Conservation (phyloP, 441 rosid species). For the Erysimum cheiri region DNA sequence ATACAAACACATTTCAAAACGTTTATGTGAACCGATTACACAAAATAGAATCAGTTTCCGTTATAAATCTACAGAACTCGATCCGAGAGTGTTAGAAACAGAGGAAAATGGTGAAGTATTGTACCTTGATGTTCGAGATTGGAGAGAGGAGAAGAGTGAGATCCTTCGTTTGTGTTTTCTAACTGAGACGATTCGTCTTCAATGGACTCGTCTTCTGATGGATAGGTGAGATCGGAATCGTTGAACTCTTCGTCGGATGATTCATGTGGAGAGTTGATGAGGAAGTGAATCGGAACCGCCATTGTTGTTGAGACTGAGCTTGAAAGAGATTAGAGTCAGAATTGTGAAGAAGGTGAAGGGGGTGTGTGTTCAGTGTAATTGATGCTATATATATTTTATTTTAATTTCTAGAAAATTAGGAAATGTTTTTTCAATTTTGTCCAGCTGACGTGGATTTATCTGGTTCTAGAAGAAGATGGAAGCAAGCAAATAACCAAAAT, state of each 20-base stretch:
- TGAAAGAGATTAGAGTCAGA: too few species aligned
- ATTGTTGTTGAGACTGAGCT: neutral
- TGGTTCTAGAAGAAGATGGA: constrained; percentile 1
- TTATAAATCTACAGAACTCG: neutral
- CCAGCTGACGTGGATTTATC: neutral
- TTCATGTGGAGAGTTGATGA: constrained; percentile 18
- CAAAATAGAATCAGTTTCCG: neutral
- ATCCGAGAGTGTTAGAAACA: neutral
- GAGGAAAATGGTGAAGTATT: neutral
- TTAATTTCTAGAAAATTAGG: neutral
- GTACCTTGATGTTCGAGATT: constrained; percentile 3
- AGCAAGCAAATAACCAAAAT: constrained; percentile 7
- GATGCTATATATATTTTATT: neutral
- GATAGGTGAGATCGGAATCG: neutral
- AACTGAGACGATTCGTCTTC: neutral
- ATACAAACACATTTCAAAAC: neutral
- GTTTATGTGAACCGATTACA: neutral
- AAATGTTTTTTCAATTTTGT: neutral
- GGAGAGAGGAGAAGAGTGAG: constrained; percentile 6
- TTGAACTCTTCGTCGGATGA: constrained; percentile 29
- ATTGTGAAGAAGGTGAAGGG: neutral
- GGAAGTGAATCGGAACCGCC: constrained; percentile 28
- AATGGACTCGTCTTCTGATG: constrained; percentile 39
- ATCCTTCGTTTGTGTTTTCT: constrained; percentile 9
- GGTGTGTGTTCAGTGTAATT: neutral